Conservation (phyloP, 2,329 filamentous ascomycete species). For the Nemania bipapillata region DNA sequence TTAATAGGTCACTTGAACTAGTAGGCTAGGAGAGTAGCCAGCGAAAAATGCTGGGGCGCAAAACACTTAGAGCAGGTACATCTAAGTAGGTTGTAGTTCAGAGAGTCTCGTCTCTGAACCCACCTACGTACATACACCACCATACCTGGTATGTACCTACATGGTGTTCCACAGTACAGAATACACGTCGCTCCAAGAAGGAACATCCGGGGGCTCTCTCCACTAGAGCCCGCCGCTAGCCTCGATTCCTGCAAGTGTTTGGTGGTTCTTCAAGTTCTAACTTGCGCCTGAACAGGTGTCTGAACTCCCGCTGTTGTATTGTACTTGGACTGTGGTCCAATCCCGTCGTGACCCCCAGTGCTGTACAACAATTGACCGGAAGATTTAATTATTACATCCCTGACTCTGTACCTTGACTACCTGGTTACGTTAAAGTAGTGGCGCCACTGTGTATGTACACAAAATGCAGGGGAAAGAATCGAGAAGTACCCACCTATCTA, state of each 20-base stretch:
- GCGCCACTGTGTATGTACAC: neutral
- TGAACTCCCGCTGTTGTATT: too few relatives aligned
- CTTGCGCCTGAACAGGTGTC: neutral
- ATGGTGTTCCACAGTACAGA: too few relatives aligned
- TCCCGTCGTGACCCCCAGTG: too few relatives aligned
- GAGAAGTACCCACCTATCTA: neutral
- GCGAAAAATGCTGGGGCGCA: neutral
- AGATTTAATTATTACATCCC: neutral
- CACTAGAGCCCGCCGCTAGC: slow-evolving; percentile 8
- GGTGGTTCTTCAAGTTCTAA: neutral
- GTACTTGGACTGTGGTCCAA: too few relatives aligned
- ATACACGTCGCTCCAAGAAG: neutral
- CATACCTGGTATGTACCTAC: neutral
- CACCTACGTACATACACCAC: neutral
- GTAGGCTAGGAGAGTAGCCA: neutral
- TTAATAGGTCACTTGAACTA: slow-evolving; percentile 24
- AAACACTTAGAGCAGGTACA: neutral
- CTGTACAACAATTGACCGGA: neutral
- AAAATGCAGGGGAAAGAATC: neutral
- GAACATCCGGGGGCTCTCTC: neutral
- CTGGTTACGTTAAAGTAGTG: neutral
- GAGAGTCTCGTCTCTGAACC: neutral
- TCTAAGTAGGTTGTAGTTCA: neutral
- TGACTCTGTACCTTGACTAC: neutral
- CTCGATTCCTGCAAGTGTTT: neutral